A percentile compares a stretch with the other conserved stretches of the same genome.
Conservation (phyloP, 208 protist species). For the Trypanosoma vivax region DNA sequence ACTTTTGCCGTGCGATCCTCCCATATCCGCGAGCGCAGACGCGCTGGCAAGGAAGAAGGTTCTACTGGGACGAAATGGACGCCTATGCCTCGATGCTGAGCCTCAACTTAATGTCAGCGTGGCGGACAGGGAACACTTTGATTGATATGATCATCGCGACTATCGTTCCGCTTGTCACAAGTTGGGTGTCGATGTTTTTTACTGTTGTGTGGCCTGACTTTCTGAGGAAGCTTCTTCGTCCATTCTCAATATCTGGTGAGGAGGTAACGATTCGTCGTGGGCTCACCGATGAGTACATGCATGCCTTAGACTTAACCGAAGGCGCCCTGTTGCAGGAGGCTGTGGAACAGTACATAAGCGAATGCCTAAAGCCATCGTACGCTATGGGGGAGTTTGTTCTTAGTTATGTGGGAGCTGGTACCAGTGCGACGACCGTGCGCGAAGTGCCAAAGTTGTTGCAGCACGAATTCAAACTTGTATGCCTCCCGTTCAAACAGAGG, state of each 20-base stretch:
- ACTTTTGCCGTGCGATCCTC: too few relatives aligned
- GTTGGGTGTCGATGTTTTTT: conserved; percentile 38
- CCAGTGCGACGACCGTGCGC: not conserved
- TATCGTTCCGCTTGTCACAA: conserved; percentile 63
- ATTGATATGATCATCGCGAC: conserved; percentile 79
- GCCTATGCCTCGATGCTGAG: conserved; percentile 73
- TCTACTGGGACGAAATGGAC: conserved; percentile 46
- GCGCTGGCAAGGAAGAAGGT: not conserved
- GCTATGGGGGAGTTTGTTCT: conserved; percentile 26
- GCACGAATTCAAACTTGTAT: conserved; percentile 17
- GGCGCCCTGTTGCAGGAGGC: conserved; percentile 45
- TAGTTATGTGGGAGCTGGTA: conserved; percentile 1
- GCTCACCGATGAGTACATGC: conserved; percentile 14
- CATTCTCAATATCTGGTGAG: conserved; percentile 4
- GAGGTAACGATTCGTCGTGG: conserved; percentile 22
- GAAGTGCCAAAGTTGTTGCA: conserved; percentile 7
- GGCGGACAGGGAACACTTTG: conserved; percentile 76
- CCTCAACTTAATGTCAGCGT: conserved; percentile 82
- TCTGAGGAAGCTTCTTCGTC: conserved; percentile 17
- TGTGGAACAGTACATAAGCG: conserved; percentile 49
- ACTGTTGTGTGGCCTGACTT: conserved; percentile 37
- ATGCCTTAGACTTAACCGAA: conserved; percentile 27
- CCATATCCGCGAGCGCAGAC: not conserved
- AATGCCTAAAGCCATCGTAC: conserved; percentile 36
- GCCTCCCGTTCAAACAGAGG: conserved; percentile 8